phyloP scores from a whole-genome alignment of 768 basidiomycete species.

The Xanthoconium stramineum region DNA sequence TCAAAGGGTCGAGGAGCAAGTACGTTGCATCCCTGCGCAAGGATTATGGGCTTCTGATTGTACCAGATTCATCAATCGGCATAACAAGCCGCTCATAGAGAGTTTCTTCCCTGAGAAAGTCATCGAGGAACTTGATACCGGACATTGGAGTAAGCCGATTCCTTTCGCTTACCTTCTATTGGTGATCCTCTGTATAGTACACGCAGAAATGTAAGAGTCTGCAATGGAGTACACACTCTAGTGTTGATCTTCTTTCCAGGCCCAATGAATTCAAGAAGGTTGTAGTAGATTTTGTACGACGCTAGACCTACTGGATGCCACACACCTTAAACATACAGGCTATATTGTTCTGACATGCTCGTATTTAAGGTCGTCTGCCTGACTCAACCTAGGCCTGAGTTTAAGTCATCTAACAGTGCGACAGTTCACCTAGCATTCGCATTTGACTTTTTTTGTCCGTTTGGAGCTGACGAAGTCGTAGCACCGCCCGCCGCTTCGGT shows the following conservation, averaged over 20 bases:
- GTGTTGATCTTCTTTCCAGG: slow-evolving; percentile 24
- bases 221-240: background rate
- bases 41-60: slow-evolving; percentile 1
- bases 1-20: slow-evolving; percentile 79
- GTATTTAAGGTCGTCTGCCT: background rate
- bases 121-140: slow-evolving; percentile 64
- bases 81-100: slow-evolving; percentile 59
- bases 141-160: slow-evolving; percentile 76
- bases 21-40: slow-evolving; percentile 32
- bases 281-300: slow-evolving; percentile 27
- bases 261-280: slow-evolving; percentile 56
- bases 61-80: slow-evolving; percentile 67
- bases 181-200: slow-evolving; percentile 46
- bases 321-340: background rate
- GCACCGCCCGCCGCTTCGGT: background rate
- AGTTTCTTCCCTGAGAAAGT: slow-evolving; percentile 71
- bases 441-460: background rate
- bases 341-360: background rate
- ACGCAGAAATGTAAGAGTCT: slow-evolving; percentile 62
- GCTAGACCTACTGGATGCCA: slow-evolving; percentile 10
- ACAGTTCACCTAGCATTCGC: background rate
- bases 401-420: background rate
- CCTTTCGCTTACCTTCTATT: background rate
- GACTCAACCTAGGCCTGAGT: background rate
- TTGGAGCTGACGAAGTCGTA: background rate